Evolutionary conservation across 1,139 yeast genomes (phyloP).

Genomic region (Pneumocystis wakefieldiae): DNA sequence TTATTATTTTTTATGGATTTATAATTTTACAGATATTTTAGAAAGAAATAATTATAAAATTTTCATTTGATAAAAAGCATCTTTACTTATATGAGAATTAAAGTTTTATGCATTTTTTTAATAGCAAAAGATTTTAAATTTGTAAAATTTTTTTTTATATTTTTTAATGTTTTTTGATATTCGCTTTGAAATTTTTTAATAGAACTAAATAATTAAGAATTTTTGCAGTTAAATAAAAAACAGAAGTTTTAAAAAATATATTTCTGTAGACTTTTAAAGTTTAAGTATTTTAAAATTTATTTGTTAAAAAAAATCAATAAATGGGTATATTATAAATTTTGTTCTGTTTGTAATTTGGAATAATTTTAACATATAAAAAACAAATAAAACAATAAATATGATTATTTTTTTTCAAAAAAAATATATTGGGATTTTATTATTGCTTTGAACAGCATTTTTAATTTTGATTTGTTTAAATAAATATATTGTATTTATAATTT

Average conservation of each 20-base stretch:
- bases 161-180: not conserved
- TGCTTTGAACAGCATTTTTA: not conserved
- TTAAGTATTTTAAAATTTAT: no score
- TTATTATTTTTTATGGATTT: not conserved
- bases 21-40: not conserved
- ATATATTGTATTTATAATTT: not conserved
- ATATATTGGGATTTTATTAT: no score
- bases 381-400: no score
- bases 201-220: not conserved
- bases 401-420: not conserved
- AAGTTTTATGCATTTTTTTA: not conserved
- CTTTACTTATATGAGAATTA: not conserved
- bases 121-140: not conserved
- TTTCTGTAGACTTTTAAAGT: not conserved
- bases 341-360: not conserved
- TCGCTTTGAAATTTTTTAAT: no score
- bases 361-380: no score
- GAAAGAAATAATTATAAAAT: not conserved
- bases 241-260: no score
- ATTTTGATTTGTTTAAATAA: not conserved
- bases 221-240: no score
- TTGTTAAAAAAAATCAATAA: no score
- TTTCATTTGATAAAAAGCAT: not conserved
- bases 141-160: not conserved
- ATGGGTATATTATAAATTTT: no score